Evolutionary conservation across 345 rosid species (phyloP), one percentile per base, ranked within the genome.

Genomic region (Eucalyptus globulus): DNA sequence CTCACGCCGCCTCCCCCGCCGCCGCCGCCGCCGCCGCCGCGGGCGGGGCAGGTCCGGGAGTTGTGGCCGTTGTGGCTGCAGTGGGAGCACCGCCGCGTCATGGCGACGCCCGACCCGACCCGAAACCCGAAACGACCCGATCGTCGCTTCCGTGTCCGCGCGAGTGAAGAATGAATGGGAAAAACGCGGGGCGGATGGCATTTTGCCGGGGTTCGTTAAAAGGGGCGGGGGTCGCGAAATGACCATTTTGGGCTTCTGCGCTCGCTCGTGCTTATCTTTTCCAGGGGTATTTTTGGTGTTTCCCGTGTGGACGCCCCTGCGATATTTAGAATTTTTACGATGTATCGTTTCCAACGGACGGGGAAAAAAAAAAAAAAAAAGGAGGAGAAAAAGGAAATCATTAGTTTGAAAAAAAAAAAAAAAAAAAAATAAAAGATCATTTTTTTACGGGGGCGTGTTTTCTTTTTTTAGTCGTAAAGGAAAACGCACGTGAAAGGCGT

Each of bases 31-130:
- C 92, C 90, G 26, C 92, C 89, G 8, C 91, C 92, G 91, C 98
- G 97, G 86, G 95, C 93, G 81, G 98, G 96, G 87, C 99, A 97
- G 87, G 99, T 98, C 53, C 99, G 94, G 9, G 99, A 94, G 91
- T 97, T 97, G 94, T 97, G 99, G 15, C 99, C 99, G 93, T 97
- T 97, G 97, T 95, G 93, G 93, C 96, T 93, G 95, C 99, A 98
- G 94, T 98, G 98, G 88, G 99, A 98, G 92, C 99, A 98, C 92
- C 99, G 93, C 88, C 96, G 95, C 80, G 95, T 91, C 96, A 95
- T 95, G 43, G 76, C 24, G 43, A 22, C 34, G 24, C 24, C 12
- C 80, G 43, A 31, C 80, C 80, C 80, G 65, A 26, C 65, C 65
- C n/a, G 65, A 50, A 0, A 2, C 27, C 62, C 5, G 31, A 24